Evolutionary conservation across 352 stramenopile genomes (phyloP), one percentile per base, ranked within the genome.

Genomic region (Phytophthora agathidicida): DNA sequence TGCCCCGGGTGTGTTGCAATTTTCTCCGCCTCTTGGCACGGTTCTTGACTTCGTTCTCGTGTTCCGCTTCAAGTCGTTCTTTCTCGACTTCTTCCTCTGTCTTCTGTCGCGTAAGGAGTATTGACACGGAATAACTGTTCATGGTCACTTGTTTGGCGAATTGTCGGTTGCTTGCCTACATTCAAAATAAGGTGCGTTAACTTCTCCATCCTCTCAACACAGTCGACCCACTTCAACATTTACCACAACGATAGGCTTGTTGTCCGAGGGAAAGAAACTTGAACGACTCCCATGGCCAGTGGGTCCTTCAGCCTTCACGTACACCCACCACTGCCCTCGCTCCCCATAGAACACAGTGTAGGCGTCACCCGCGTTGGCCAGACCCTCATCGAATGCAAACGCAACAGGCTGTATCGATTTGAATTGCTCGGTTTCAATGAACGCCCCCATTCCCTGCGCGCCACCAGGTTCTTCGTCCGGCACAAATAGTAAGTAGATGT

Each of bases 341-440:
- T 99, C 96, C 20, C 96, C 96, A 65, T 99, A 99, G 68, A 99
- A 99, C 4, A 99, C 91, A 2, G 93, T 98, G 76, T 93, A 98
- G 0, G 80, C 80, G 35, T 98, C 65, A 9, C 76, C 77, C 1
- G 89, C 88, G 54, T 89, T 97, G 1, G 96, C 96, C 20, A 99
- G 66, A 5, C 96, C 96, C 75, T 99, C 96, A 65, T 99, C 96
- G 26, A 99, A 88, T 10, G 96, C 96, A 22, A 98, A 82, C 8
- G 86, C 95, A 31, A 99, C 66, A 4, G 81, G 80, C 7, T 81
- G 61, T 8, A 98, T 68, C 2, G 71, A 71, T 44, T 94, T 83
- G 68, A 96, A 98, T 13, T 96, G 43, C 4, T 74, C 51, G 7
- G 68, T 96, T 43, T 86, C 70, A 4, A 98, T 71, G 64, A 99